Evolutionary conservation across 2,329 filamentous ascomycete genomes (phyloP), one percentile per base, ranked within the genome.

Genomic region (Rhynchosporium graminicola): DNA sequence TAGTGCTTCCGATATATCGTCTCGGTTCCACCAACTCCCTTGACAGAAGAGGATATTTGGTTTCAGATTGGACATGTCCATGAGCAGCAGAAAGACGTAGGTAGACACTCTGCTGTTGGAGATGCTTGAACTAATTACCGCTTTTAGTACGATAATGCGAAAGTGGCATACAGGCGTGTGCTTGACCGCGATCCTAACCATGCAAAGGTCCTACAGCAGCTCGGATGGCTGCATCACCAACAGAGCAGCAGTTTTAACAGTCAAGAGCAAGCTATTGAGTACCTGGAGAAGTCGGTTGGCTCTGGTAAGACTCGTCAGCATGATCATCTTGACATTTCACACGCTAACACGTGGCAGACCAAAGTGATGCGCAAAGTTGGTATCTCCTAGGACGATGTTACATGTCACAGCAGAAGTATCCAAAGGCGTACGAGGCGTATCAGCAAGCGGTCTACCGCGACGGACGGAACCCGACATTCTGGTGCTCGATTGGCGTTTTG

Each of bases 61-160:
- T 99, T 99, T 80, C 95, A 99, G 77, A 98, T 99, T 73, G 95
- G 95, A 31, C 95, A 99, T 76, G 95, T 99, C 56, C 93, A 99
- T 73, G 95, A 99, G 75, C 95, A 98, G 73, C 94, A 98, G 77
- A 98, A 98, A 82, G 95, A 99, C 73, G 93, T 97, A 82, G 79
- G 92, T 83, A 48, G 28, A 36, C 52, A n/a, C 12, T 26, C 29
- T 60, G 57, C 8, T 10, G 43, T 59, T 46, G 55, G 47, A 58
- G 15, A 52, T n/a, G 8, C 43, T 56, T 28, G n/a, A 55, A 36
- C 60, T 58, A 36, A 79, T 66, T 63, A 69, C 46, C 28, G 58
- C 33, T 63, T 61, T 42, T 66, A 97, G 92, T 97, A 96, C 73
- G 93, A 98, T 68, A 89, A 87, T 68, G 95, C 95, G 56, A 97